phyloP scores from a whole-genome alignment of 2,329 filamentous ascomycete species.

The Penicillium verrucosum region DNA sequence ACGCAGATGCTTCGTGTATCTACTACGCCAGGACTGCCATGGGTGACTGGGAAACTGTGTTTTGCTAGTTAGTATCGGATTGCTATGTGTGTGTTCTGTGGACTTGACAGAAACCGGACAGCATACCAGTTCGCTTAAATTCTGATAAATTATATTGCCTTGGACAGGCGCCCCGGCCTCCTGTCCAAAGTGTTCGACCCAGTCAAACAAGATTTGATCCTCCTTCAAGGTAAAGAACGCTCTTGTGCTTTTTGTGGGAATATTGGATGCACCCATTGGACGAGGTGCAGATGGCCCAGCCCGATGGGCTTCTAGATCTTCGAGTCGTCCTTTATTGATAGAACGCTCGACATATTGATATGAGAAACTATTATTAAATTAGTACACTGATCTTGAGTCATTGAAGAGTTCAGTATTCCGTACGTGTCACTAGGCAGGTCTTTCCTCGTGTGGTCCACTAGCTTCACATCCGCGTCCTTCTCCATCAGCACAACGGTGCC shows the following conservation, averaged over 20 bases:
- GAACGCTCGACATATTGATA: constrained; percentile 59
- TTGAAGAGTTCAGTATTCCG: constrained; percentile 30
- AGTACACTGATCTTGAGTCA: constrained; percentile 2
- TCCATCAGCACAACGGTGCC: constrained; percentile 54
- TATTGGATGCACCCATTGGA: constrained; percentile 42
- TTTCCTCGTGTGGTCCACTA: constrained; percentile 57
- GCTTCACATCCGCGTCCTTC: constrained; percentile 55
- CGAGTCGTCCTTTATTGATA: constrained; percentile 47
- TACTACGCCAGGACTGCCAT: constrained; percentile 49
- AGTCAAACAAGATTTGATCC: constrained; percentile 46
- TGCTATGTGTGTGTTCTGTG: not conserved
- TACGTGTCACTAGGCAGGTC: constrained; percentile 51
- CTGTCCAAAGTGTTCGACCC: constrained; percentile 38
- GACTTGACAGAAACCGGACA: not conserved
- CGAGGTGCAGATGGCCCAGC: constrained; percentile 48
- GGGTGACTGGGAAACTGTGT: constrained; percentile 45
- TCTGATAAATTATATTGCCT: constrained; percentile 48
- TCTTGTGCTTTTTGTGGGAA: constrained; percentile 34
- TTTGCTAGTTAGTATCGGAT: not conserved
- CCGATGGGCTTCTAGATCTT: constrained; percentile 47
- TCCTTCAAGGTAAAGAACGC: constrained; percentile 42
- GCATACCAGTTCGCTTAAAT: constrained; percentile 40
- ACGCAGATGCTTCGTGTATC: constrained; percentile 44
- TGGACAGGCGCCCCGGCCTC: constrained; percentile 29
- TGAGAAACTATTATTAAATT: constrained; percentile 43